Evolutionary conservation across 176 grass and related monocot genomes (phyloP), one percentile per base, ranked within the genome.

Genomic region (Musa acuminata): DNA sequence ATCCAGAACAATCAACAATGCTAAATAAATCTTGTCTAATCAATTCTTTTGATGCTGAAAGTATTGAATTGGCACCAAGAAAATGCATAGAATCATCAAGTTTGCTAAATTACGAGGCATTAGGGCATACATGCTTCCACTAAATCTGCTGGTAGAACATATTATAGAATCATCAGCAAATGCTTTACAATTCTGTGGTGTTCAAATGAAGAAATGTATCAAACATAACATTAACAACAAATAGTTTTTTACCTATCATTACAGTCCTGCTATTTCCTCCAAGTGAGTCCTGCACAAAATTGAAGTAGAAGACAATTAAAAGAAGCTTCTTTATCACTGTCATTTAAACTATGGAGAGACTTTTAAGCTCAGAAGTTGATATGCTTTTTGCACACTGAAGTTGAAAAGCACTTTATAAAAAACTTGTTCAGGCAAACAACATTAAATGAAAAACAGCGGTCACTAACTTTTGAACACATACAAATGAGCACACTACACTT

Each of bases 231-330:
- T 17, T 8, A 17, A 49, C 19, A 17, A 63, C 35, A 22, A 78
- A n/a, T 49, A 67, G 75, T 78, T 75, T 54, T 12, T 85, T 95
- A 95, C 96, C 96, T 91, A 99, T 99, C 96, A 99, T 99, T 60
- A 95, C 91, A 79, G 96, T 99, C 82, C 89, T 91, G 82, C 96
- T 99, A 73, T 99, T 99, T 84, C 96, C 96, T 84, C 96, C 96
- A 22, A 99, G 86, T 17, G 96, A 99, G 48, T 99, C 96, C 91
- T 99, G 79, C 74, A 51, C 35, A 85, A 77, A 75, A 49, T 60
- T 24, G 59, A 83, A 82, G 62, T 62, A 55, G 49, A 78, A 71
- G 71, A 78, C 24, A 26, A 84, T 73, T 52, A 80, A 11, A 82
- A 16, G 12, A 62, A 79, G 9, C 12, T 10, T 55, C 52, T 54